phyloP scores from a whole-genome alignment of 371 early-diverging fungal genomes.

The Conidiobolus incongruus region DNA sequence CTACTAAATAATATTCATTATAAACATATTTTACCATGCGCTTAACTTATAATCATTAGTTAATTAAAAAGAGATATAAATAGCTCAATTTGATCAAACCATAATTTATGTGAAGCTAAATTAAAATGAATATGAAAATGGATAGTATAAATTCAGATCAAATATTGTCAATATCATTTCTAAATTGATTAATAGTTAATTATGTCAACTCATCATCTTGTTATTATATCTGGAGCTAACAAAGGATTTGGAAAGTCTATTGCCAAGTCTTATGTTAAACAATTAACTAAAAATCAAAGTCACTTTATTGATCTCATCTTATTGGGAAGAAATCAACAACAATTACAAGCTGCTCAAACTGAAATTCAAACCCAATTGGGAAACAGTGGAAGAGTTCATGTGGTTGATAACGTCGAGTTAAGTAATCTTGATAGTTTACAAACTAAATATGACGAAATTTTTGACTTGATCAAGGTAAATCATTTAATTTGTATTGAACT shows the following conservation, averaged over 20 bases:
- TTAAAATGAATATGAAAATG: too few species aligned
- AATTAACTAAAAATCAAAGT: neutral
- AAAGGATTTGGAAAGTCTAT: constrained; percentile 54
- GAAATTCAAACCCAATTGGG: constrained; percentile 5
- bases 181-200: neutral
- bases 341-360: constrained; percentile 3
- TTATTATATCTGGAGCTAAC: constrained; percentile 61
- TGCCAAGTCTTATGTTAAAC: constrained; percentile 9
- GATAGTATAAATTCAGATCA: neutral
- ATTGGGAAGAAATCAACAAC: constrained; percentile 21
- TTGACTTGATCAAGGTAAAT: constrained; percentile 6
- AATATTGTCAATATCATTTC: neutral
- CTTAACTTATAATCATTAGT: too few species aligned
- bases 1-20: too few species aligned
- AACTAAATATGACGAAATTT: constrained; percentile 7
- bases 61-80: too few species aligned
- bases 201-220: constrained; percentile 10
- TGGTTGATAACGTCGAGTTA: constrained; percentile 9
- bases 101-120: too few species aligned
- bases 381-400: constrained; percentile 6
- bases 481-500: neutral
- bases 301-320: constrained; percentile 17
- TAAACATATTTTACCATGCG: too few species aligned
- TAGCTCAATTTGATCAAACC: too few species aligned
- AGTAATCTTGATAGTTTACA: constrained; percentile 4